Conservation (phyloP, 306 rosid species). For the Quercus robur region DNA sequence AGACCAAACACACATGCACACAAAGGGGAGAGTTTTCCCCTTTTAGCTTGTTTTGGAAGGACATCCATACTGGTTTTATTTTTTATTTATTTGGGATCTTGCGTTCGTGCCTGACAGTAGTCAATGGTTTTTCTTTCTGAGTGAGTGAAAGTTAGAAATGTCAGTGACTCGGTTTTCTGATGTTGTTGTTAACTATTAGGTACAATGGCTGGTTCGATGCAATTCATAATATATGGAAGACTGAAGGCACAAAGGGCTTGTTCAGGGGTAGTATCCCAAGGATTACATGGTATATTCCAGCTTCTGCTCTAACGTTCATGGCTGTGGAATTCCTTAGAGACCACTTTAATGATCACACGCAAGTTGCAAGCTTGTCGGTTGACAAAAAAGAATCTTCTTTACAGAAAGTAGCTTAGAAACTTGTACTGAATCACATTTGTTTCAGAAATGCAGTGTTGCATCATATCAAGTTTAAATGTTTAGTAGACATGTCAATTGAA, state of each 20-base stretch:
- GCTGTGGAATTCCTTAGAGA: slow-evolving; percentile 85
- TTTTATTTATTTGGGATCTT: neutral
- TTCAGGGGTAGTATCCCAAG: slow-evolving; percentile 85
- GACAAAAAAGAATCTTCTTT: slow-evolving; percentile 44
- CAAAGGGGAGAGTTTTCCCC: neutral
- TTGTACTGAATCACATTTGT: slow-evolving; percentile 12
- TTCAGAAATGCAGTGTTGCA: slow-evolving; percentile 25
- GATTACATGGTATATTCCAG: slow-evolving; percentile 86
- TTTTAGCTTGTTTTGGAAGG: neutral
- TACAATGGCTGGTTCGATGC: slow-evolving; percentile 81
- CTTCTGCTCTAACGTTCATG: slow-evolving; percentile 92
- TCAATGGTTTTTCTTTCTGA: neutral
- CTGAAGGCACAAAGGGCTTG: slow-evolving; percentile 73
- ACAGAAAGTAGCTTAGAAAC: slow-evolving; percentile 35
- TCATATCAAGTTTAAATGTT: slow-evolving; percentile 14
- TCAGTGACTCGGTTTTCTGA: slow-evolving; percentile 1
- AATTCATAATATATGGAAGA: slow-evolving; percentile 47
- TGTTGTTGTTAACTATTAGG: slow-evolving; percentile 32
- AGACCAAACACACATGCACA: neutral
- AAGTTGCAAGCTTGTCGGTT: slow-evolving; percentile 45
- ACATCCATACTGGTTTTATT: neutral
- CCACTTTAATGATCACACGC: slow-evolving; percentile 36
- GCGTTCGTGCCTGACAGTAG: neutral
- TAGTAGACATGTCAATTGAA: neutral
- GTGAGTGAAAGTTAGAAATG: slow-evolving; percentile 3